Percentiles rank a stretch among this genome's conserved stretches.
Conservation (phyloP, 176 grass and related monocot genomes). For the bread wheat (Triticum aestivum) region IWGSC_CS_RefSeq_v2.1 NC_057805.1:455387217-455387716, state of each 20-base stretch:
- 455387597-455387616: not conserved
- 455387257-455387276: no score
- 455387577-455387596: not conserved
- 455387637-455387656: not conserved
- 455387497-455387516: slow-evolving; percentile 29
- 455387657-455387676: not conserved
- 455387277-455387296: no score
- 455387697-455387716: no score
- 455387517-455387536: slow-evolving; percentile 21
- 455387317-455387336: no score
- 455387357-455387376: not conserved
- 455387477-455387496: slow-evolving; percentile 77
- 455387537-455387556: not conserved
- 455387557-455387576: not conserved
- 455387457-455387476: slow-evolving; percentile 97
- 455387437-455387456: slow-evolving; percentile 88
- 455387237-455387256: no score
- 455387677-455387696: not conserved
- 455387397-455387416: slow-evolving; percentile 87
- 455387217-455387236: no score
- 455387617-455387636: not conserved
- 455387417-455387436: slow-evolving; percentile 65
- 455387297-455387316: no score
- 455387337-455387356: no score
- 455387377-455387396: slow-evolving; percentile 81